Base-by-base conservation (phyloP, 1,284 basidiomycete genomes). In the Tremellales sp. region DNA sequence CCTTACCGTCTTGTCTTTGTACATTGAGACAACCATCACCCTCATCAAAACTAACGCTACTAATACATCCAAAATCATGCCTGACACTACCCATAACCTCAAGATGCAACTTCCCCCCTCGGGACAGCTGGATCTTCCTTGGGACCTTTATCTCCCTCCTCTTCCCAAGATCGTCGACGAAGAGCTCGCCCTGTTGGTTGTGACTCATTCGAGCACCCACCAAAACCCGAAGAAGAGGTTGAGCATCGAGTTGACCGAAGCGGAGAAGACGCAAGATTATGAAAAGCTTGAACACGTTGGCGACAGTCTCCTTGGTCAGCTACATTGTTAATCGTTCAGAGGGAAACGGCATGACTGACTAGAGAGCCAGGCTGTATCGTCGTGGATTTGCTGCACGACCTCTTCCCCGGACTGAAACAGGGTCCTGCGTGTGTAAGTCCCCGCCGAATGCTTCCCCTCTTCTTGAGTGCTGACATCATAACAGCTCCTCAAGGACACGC, bases 281-380 rank as follows among this genome's bases (percentile, higher is more conserved):
- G 68, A 70, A 38, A 70, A 70, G 56, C 58, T 70, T 14, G 66
- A 70, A 50, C 64, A 65, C 50, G 59, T 70, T 14, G 68, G 68
- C 2, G 68, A 70, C 45, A 53, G 45, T 13, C 28, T 70, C 4
- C 49, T 68, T 5, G 60, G 60, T 61, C 14, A 41, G 57, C 54
- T 12, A 36, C n/a, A 10, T 19, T 16, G 34, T 21, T 16, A 13
- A 10, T 36, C 22, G 14, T n/a, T n/a, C n/a, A n/a, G n/a, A n/a
- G n/a, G n/a, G n/a, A n/a, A n/a, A n/a, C n/a, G n/a, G n/a, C n/a
- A n/a, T n/a, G n/a, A n/a, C n/a, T n/a, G n/a, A n/a, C n/a, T n/a
- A n/a, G n/a, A n/a, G n/a, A n/a, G n/a, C n/a, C 37, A 40, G 45
- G 51, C 16, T 28, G 47, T 16, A 34, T 52, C 16, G 51, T 53